Conservation (phyloP, 768 basidiomycete genomes). For the Suillus ampliporus region DNA sequence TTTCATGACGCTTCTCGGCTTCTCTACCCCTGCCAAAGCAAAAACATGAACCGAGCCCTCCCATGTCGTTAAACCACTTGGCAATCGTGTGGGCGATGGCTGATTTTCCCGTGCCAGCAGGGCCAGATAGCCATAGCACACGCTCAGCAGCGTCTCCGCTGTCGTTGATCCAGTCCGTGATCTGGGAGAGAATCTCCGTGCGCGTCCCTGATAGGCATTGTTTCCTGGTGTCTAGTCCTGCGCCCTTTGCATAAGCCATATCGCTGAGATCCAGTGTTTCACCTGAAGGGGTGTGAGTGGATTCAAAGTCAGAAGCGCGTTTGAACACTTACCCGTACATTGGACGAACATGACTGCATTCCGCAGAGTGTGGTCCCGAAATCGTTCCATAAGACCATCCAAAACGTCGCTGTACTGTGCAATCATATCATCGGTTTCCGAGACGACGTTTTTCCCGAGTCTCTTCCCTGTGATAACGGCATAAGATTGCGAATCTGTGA, state of each 20-base stretch:
- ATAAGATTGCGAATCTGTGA: too few species aligned
- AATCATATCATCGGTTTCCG: too few species aligned
- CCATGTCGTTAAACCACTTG: too few species aligned
- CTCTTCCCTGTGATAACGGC: too few species aligned
- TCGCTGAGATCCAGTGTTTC: not conserved
- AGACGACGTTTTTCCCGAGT: too few species aligned
- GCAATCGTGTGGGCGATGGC: too few species aligned
- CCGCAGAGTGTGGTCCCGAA: too few species aligned
- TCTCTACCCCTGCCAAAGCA: not conserved
- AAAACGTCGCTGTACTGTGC: too few species aligned
- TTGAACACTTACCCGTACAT: not conserved
- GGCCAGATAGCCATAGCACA: constrained; percentile 30
- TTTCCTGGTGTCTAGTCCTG: constrained; percentile 5
- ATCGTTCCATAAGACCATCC: too few species aligned
- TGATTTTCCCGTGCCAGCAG: too few species aligned
- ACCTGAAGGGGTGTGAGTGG: not conserved
- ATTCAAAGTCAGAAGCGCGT: not conserved
- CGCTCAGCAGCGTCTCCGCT: not conserved
- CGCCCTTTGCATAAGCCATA: constrained; percentile 4
- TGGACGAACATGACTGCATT: too few species aligned
- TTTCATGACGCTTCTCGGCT: not conserved
- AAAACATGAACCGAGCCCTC: constrained; percentile 1
- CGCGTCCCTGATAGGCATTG: constrained; percentile 23
- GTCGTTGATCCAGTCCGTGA: constrained; percentile 19
- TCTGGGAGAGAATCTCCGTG: constrained; percentile 16